These are phyloP conservation scores for Lomentospora prolificans DNA, from an alignment of 2,329 filamentous ascomycete genomes.

Conservation along the genomic window DNA sequence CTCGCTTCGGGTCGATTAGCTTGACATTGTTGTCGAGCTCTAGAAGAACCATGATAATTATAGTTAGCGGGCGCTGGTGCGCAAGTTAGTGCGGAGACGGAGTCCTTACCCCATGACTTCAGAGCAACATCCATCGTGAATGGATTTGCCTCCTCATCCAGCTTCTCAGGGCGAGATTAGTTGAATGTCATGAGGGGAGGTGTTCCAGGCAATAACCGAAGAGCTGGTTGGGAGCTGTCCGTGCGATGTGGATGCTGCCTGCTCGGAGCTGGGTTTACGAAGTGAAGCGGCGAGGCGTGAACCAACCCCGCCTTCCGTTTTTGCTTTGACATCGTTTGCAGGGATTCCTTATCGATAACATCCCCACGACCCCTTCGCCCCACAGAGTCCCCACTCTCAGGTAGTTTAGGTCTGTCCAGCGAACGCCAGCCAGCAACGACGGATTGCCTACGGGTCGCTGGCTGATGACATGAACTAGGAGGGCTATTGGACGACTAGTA, in stretches of 20 bases:
- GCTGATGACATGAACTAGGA: no score
- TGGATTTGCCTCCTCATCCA: background rate
- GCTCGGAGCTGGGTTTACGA: background rate
- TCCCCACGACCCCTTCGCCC: no score
- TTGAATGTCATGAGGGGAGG: background rate
- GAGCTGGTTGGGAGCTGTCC: background rate
- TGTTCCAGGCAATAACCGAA: background rate
- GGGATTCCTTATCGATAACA: background rate
- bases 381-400: no score
- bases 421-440: no score
- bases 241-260: background rate
- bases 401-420: no score
- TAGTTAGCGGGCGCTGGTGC: no score
- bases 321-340: background rate
- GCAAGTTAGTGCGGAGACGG: background rate
- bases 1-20: constrained; percentile 75
- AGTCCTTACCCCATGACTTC: constrained; percentile 18
- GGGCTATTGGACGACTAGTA: no score
- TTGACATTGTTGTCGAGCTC: constrained; percentile 81
- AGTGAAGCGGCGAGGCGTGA: background rate
- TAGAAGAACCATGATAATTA: constrained; percentile 24
- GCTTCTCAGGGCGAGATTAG: background rate
- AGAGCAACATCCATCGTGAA: constrained; percentile 18
- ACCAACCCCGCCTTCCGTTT: constrained; percentile 4
- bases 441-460: no score